Conservation (phyloP, 352 stramenopile genomes). For the Phytophthora cajani region DNA sequence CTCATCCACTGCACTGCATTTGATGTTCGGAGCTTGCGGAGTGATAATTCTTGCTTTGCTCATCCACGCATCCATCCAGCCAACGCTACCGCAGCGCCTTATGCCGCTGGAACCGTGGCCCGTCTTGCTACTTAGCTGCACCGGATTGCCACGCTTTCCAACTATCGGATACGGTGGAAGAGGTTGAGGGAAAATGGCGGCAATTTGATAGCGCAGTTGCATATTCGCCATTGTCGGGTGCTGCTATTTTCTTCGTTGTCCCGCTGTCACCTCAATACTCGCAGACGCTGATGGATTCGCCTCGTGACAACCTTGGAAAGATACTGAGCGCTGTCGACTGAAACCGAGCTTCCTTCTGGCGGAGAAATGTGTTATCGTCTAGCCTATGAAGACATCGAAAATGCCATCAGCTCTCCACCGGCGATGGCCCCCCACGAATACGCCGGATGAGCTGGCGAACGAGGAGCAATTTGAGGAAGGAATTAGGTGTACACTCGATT, state of each 20-base stretch:
- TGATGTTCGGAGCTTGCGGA: constrained; percentile 22
- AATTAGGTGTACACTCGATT: too few species aligned
- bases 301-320: constrained; percentile 1
- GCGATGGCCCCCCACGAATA: too few species aligned
- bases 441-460: too few species aligned
- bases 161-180: constrained; percentile 18
- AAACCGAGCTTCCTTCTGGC: not conserved
- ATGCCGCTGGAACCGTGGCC: constrained; percentile 43
- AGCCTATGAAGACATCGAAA: constrained; percentile 3
- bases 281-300: constrained; percentile 16
- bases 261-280: constrained; percentile 10
- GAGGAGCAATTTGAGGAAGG: too few species aligned
- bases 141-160: constrained; percentile 33
- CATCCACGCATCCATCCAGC: constrained; percentile 17
- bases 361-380: constrained; percentile 1
- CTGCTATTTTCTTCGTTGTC: constrained; percentile 4
- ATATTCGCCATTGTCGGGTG: constrained; percentile 41
- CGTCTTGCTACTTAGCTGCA: constrained; percentile 40
- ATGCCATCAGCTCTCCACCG: constrained; percentile 1
- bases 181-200: constrained; percentile 23
- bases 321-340: constrained; percentile 3
- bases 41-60: constrained; percentile 24
- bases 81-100: constrained; percentile 19
- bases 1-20: too few species aligned
- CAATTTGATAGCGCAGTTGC: constrained; percentile 38